A percentile compares a stretch with the other conserved stretches of the same genome.
These are phyloP conservation scores for Camellia granthamiana DNA, from an alignment of 148 eudicot genomes.

Conservation along the genomic window DNA sequence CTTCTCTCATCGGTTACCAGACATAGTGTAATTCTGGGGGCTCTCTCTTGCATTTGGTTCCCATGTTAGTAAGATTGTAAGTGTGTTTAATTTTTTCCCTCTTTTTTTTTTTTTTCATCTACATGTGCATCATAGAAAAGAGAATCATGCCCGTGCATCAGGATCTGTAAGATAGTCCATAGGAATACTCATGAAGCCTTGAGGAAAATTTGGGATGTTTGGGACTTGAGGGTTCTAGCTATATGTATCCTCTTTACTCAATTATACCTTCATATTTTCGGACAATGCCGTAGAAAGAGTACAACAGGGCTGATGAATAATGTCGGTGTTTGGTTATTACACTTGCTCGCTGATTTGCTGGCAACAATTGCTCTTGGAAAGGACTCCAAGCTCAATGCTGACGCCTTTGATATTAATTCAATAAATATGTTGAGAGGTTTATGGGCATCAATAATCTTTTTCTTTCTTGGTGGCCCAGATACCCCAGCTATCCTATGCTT, in stretches of 20 bases:
- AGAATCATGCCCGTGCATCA: too few relatives aligned
- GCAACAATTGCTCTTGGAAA: conserved; percentile 14
- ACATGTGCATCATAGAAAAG: too few relatives aligned
- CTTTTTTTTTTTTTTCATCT: too few relatives aligned
- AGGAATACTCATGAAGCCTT: too few relatives aligned
- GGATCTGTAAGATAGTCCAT: too few relatives aligned
- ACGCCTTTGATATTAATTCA: too few relatives aligned
- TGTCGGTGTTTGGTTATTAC: background rate
- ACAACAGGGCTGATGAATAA: background rate
- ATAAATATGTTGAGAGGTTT: background rate
- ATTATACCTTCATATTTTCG: background rate
- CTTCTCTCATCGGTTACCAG: too few relatives aligned
- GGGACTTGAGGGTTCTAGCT: background rate
- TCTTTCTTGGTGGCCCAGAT: conserved; percentile 8
- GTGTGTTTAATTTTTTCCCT: too few relatives aligned
- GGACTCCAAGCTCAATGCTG: conserved; percentile 5
- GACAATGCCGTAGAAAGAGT: background rate
- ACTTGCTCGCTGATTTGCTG: conserved; percentile 9
- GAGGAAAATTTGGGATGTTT: conserved; percentile 5
- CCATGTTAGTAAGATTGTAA: too few relatives aligned
- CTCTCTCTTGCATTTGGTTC: too few relatives aligned
- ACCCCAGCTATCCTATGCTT: background rate
- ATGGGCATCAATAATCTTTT: conserved; percentile 7
- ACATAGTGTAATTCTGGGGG: too few relatives aligned
- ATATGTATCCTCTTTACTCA: background rate